Evolutionary conservation across 2,329 filamentous ascomycete species (phyloP), one percentile per base, ranked within the genome.

Genomic region (Nemania serpens): DNA sequence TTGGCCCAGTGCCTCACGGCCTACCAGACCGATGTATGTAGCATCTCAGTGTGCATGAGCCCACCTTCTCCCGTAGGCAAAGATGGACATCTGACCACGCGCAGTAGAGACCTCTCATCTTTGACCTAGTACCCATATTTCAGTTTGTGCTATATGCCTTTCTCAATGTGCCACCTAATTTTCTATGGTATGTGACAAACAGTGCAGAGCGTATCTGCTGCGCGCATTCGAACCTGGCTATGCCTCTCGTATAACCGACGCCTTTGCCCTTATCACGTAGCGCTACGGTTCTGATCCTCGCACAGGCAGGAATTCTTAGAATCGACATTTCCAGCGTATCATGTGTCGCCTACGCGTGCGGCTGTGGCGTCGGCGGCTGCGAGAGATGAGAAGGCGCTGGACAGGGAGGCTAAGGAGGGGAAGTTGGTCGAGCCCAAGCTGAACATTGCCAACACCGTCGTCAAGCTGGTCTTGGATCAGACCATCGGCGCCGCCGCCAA

Each of bases 81-180:
- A 29, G 25, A 29, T 29, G 25, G 25, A 29, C 25, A n/a, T 33
- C 47, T 49, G 13, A 62, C 34, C 22, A 68, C 41, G 58, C 22
- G 39, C 46, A n/a, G 42, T 65, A 91, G 88, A 79, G 76, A 54
- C 76, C 85, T 11, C 82, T 91, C 54, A 75, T 78, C 22, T 78
- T 96, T 68, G 85, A 93, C 75, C 82, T 83, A 76, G 76, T 83
- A 5, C 86, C 89, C 3, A 81, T 96, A 45, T 77, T 93, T 67
- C 90, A 93, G 73, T 97, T 96, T 75, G 77, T 91, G 53, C 71
- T 91, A 55, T 96, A 89, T 79, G 85, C 88, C 66, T 72, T 91
- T 36, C 72, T 96, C 61, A 88, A 83, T 75, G 89, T 88, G 42
- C 92, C 93, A 2, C 90, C 90, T 46, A 97, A 97, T 76, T 91